Evolutionary conservation across 2,329 filamentous ascomycete species (phyloP).

Genomic region (Tolypocladium pustulatum): DNA sequence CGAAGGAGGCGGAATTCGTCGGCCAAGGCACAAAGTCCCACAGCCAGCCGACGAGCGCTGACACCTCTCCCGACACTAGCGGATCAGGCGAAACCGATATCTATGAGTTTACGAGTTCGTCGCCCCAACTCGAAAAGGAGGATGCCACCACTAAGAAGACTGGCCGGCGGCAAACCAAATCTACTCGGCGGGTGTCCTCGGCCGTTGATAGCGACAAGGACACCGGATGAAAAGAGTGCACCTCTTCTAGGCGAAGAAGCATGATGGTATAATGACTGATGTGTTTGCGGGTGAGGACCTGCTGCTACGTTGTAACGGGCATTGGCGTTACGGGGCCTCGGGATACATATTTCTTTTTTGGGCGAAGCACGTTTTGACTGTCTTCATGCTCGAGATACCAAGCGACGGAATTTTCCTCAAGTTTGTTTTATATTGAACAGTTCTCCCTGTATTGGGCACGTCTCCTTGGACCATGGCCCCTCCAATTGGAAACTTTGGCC

Average conservation of each 20-base stretch:
- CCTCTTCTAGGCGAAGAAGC: conserved; percentile 38
- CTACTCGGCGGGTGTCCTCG: conserved; percentile 28
- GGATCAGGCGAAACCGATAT: conserved; percentile 30
- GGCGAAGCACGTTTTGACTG: conserved; percentile 16
- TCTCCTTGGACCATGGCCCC: conserved; percentile 9
- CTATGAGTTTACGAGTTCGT: conserved; percentile 44
- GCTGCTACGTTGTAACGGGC: conserved; percentile 12
- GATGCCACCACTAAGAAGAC: conserved; percentile 13
- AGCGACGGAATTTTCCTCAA: conserved; percentile 18
- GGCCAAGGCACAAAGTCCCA: conserved; percentile 1
- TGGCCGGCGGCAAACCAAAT: conserved; percentile 21
- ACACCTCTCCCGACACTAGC: conserved; percentile 9
- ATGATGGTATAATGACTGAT: conserved; percentile 49
- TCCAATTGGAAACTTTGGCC: conserved; percentile 7
- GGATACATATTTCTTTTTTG: conserved; percentile 13
- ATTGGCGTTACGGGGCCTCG: conserved; percentile 9
- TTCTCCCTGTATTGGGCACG: conserved; percentile 8
- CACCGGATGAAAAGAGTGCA: conserved; percentile 15
- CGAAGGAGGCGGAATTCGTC: conserved; percentile 5
- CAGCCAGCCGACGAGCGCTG: conserved; percentile 6
- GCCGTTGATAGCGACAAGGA: conserved; percentile 24
- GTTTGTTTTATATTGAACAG: conserved; percentile 19
- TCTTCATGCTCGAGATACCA: conserved; percentile 23
- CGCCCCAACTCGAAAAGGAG: conserved; percentile 26
- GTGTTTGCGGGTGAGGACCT: conserved; percentile 8